These are phyloP conservation scores for Pythium myriotylum DNA, from an alignment of 352 stramenopile species.

Conservation along the genomic window DNA sequence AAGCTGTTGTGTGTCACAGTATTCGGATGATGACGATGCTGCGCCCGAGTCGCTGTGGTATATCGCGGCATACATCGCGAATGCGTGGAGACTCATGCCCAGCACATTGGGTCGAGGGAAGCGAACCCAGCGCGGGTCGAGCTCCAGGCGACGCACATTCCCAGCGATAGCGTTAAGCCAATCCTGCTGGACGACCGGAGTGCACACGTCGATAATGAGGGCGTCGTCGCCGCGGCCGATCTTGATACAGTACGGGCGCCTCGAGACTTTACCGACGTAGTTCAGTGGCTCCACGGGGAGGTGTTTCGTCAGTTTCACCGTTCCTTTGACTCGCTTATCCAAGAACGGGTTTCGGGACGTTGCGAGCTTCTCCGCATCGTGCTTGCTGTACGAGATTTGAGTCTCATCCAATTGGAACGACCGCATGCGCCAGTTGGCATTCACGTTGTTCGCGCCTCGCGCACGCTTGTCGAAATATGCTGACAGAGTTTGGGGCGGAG, in stretches of 20 bases:
- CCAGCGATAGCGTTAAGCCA: constrained; percentile 65
- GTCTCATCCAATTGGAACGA: constrained; percentile 51
- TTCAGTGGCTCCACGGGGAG: constrained; percentile 49
- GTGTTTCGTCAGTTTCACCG: constrained; percentile 36
- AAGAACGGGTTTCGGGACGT: constrained; percentile 63
- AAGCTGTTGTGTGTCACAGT: constrained; percentile 30
- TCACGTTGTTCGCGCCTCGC: constrained; percentile 47
- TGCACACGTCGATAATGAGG: constrained; percentile 68
- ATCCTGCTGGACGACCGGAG: constrained; percentile 48
- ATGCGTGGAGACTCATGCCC: constrained; percentile 55
- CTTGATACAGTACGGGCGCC: constrained; percentile 64
- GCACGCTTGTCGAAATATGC: constrained; percentile 67
- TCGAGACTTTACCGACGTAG: constrained; percentile 68
- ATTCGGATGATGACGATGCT: not conserved
- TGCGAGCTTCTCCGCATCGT: constrained; percentile 53
- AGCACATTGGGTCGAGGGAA: constrained; percentile 57
- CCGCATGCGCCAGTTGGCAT: constrained; percentile 78
- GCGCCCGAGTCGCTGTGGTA: constrained; percentile 52
- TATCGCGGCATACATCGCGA: constrained; percentile 63
- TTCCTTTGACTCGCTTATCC: constrained; percentile 49
- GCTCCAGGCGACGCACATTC: constrained; percentile 65
- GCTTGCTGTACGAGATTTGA: constrained; percentile 64
- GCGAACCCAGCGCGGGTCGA: constrained; percentile 57
- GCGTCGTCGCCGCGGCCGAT: constrained; percentile 51
- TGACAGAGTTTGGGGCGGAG: constrained; percentile 33